A percentile compares a stretch with the other conserved stretches of the same genome.
These are phyloP conservation scores for Monilinia fructicola DNA, from an alignment of 2,329 filamentous ascomycete species.

Conservation along the genomic window DNA sequence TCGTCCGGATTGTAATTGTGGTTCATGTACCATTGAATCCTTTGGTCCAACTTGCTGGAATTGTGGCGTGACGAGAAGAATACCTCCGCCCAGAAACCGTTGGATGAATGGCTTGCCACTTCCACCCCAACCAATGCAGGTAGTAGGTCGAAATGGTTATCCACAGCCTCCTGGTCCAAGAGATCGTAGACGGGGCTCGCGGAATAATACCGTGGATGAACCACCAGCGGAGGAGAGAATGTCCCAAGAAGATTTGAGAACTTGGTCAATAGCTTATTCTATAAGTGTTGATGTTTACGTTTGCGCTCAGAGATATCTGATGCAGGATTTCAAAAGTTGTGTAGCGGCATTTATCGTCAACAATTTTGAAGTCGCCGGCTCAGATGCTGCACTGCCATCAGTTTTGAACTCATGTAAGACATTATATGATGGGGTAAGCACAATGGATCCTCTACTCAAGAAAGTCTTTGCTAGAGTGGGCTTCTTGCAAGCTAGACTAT, in stretches of 20 bases:
- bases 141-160: constrained; percentile 29
- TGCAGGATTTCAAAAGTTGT: constrained; percentile 48
- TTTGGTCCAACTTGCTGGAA: constrained; percentile 46
- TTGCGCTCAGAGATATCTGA: constrained; percentile 49
- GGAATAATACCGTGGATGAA: constrained; percentile 30
- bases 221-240: constrained; percentile 36
- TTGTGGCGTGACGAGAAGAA: constrained; percentile 42
- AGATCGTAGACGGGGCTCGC: constrained; percentile 29
- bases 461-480: constrained; percentile 52
- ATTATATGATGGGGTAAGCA: constrained; percentile 47
- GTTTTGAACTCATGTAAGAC: constrained; percentile 48
- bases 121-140: constrained; percentile 29
- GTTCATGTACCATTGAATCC: constrained; percentile 42
- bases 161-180: constrained; percentile 27
- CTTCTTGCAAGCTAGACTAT: constrained; percentile 49
- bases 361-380: constrained; percentile 41
- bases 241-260: constrained; percentile 47
- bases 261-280: constrained; percentile 50
- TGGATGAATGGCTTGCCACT: constrained; percentile 28
- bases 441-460: constrained; percentile 46
- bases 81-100: constrained; percentile 33
- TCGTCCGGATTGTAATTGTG: constrained; percentile 48
- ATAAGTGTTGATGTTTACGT: constrained; percentile 52
- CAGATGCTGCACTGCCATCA: constrained; percentile 36
- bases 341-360: constrained; percentile 48